A percentile compares a stretch with the other conserved stretches of the same genome.
phyloP scores from a whole-genome alignment of 2,329 filamentous ascomycete genomes.

The Bipolaris zeicola region DNA sequence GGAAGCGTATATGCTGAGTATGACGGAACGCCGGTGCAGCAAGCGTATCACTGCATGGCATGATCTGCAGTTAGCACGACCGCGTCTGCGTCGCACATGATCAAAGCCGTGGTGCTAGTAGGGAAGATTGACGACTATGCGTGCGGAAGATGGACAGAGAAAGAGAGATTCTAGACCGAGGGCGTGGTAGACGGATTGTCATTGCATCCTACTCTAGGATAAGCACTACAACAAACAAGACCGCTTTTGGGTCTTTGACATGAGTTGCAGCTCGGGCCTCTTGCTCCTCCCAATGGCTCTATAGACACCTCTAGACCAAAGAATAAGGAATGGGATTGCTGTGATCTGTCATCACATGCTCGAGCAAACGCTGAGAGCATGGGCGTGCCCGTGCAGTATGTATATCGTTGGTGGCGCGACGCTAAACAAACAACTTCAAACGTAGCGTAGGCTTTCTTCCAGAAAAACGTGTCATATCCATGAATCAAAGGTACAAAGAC shows the following conservation, averaged over 20 bases:
- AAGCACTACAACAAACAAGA: slow-evolving; percentile 5
- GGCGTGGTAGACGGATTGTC: slow-evolving; percentile 2
- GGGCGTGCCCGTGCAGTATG: not conserved
- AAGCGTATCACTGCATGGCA: slow-evolving; percentile 25
- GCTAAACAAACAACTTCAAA: slow-evolving; percentile 4
- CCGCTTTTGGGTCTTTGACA: slow-evolving; percentile 2
- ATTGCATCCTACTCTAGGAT: slow-evolving; percentile 10
- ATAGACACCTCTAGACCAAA: slow-evolving; percentile 8
- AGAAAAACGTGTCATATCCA: slow-evolving; percentile 4
- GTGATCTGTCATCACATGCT: slow-evolving; percentile 3
- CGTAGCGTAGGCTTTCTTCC: not conserved
- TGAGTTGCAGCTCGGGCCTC: not conserved
- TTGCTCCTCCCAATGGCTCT: slow-evolving; percentile 3
- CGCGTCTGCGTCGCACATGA: not conserved
- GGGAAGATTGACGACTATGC: not conserved
- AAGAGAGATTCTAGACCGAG: not conserved
- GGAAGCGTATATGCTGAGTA: slow-evolving; percentile 18
- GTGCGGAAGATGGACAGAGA: not conserved
- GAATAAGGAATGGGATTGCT: slow-evolving; percentile 4
- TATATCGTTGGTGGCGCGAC: not conserved
- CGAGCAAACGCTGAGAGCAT: slow-evolving; percentile 2
- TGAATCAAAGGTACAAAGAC: slow-evolving; percentile 6
- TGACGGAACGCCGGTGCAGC: slow-evolving; percentile 9
- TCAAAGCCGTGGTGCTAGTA: not conserved
- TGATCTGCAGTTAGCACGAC: slow-evolving; percentile 9